Evolutionary conservation across 805 yeast species (phyloP), one percentile per base, ranked within the genome.

Genomic region (Metschnikowia amazonensis): DNA sequence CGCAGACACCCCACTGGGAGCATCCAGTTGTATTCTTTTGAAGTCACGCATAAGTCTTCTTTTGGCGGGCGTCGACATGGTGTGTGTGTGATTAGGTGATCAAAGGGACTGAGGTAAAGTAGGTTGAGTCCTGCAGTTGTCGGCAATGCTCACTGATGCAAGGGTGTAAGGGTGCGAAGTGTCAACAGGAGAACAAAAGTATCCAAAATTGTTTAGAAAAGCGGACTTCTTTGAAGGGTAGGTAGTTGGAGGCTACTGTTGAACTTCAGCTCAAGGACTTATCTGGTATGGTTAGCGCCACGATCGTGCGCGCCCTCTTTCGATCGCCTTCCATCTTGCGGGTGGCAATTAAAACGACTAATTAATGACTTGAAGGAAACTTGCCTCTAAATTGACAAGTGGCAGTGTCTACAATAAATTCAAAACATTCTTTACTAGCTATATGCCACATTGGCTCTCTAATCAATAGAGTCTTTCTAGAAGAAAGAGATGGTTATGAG

Each of bases 11-110:
- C 99, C 99, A 27, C 95, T 94, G 20, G 99, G 97, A 10, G 98
- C 94, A 66, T 94, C 99, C 71, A 86, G 94, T 67, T 94, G 97
- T 84, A 94, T 90, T 68, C 84, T 86, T 67, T 89, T 90, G 70
- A 94, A 89, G 69, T 94, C 99, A 67, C 99, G 86, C 98, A 94
- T 94, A 60, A 94, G 81, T 72, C 99, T 82, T 81, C 97, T 86
- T 66, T 96, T 82, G n/a, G 99, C 99, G 13, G 97, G 94, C 6
- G 99, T 94, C 6, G 98, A 90, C 99, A 92, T 92, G 35, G 21
- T 34, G 46, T 28, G 32, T 35, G 27, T 7, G 33, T 24, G 25
- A 23, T 10, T 11, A 11, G 13, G n/a, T 23, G 38, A 10, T 35
- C 4, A 17, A 24, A 9, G 4, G 24, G 24, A 5, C 18, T 13